Percentiles rank a stretch among this genome's conserved stretches.
phyloP scores from a whole-genome alignment of 352 stramenopile genomes.

The Globisporangium canariense region DNA sequence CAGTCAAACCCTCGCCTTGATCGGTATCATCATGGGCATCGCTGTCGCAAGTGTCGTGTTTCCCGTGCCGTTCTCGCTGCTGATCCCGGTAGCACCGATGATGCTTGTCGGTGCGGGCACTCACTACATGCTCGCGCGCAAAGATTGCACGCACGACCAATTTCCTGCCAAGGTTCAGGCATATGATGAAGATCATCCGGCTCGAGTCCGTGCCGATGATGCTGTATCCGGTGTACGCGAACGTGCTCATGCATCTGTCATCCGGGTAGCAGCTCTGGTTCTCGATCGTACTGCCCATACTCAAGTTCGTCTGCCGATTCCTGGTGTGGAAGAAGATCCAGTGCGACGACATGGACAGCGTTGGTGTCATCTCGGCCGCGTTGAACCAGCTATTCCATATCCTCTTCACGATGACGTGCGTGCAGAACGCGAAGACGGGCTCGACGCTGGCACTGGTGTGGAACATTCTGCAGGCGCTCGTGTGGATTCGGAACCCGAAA shows the following conservation, averaged over 20 bases:
- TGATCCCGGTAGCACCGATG: not conserved
- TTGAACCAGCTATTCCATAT: not conserved
- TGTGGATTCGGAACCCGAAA: no score
- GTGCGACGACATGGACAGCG: not conserved
- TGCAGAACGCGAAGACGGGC: constrained; percentile 3
- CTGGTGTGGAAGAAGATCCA: constrained; percentile 3
- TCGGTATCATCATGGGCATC: not conserved
- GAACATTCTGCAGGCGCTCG: not conserved
- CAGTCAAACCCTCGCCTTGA: not conserved
- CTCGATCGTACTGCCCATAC: not conserved
- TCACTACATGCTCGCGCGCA: not conserved
- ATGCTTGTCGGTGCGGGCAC: not conserved
- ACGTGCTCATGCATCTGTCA: not conserved
- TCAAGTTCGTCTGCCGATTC: not conserved
- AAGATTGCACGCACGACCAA: not conserved
- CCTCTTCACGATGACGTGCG: not conserved
- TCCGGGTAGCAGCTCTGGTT: not conserved
- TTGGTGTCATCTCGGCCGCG: not conserved
- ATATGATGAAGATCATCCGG: not conserved
- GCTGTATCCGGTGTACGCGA: not conserved
- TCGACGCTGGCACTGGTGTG: not conserved
- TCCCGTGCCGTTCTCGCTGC: constrained; percentile 1
- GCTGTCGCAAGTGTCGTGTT: not conserved
- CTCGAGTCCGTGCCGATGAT: not conserved
- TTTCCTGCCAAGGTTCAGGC: not conserved